A percentile compares a stretch with the other conserved stretches of the same genome.
Evolutionary conservation across 176 grass and related monocot species (phyloP).

Genomic region (Avena eriantha): DNA sequence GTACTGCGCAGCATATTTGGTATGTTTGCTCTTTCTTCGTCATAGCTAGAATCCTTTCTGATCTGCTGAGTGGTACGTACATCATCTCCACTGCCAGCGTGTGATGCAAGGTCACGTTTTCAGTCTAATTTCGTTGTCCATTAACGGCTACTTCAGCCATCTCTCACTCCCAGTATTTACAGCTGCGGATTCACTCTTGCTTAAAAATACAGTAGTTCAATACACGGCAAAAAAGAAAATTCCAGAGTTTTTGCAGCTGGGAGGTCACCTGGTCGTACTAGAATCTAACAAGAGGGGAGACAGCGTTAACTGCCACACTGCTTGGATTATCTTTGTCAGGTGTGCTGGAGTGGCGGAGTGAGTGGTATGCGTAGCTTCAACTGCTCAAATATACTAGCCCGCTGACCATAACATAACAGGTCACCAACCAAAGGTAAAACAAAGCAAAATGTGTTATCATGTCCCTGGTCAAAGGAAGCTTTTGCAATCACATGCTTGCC

Average conservation of each 20-base stretch:
- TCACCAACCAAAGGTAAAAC: not conserved
- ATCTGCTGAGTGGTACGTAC: no score
- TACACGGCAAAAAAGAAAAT: no score
- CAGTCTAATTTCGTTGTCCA: not conserved
- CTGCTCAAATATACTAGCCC: slow-evolving; percentile 42
- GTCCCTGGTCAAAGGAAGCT: not conserved
- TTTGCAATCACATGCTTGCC: not conserved
- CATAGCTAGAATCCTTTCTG: no score
- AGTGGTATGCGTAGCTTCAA: slow-evolving; percentile 31
- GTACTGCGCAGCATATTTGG: not conserved
- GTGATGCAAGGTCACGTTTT: no score
- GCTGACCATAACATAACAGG: slow-evolving; percentile 24
- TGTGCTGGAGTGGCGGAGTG: not conserved
- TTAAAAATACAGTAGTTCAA: no score
- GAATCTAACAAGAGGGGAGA: not conserved
- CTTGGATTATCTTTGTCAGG: not conserved
- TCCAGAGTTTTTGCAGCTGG: not conserved
- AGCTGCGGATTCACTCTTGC: not conserved
- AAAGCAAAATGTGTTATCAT: not conserved
- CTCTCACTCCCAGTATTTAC: not conserved
- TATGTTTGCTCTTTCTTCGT: not conserved
- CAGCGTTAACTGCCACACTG: not conserved
- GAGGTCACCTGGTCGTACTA: not conserved
- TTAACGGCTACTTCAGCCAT: not conserved
- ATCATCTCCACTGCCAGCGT: no score